A percentile compares a stretch with the other conserved stretches of the same genome.
Conservation (phyloP, 2,329 filamentous ascomycete genomes). For the Beauveria sp. region DNA sequence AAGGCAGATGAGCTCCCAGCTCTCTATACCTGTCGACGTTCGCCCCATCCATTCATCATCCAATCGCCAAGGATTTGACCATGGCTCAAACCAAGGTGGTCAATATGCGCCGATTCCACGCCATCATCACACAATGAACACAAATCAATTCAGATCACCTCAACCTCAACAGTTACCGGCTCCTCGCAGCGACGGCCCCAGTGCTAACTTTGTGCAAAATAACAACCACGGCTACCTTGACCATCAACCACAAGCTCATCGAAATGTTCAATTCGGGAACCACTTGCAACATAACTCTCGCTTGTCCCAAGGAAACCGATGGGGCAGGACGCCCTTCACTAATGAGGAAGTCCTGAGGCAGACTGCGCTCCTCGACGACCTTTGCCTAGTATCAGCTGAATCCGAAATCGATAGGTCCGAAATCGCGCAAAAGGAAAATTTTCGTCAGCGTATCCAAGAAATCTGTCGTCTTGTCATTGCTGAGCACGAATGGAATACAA, state of each 20-base stretch:
- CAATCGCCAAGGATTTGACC: constrained; percentile 22
- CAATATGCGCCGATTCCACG: not conserved
- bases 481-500: constrained; percentile 38
- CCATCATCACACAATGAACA: not conserved
- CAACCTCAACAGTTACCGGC: not conserved
- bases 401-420: constrained; percentile 58
- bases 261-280: constrained; percentile 16
- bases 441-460: constrained; percentile 56
- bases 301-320: constrained; percentile 16
- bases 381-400: constrained; percentile 41
- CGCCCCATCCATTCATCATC: constrained; percentile 25
- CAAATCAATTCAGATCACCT: not conserved
- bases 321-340: constrained; percentile 22
- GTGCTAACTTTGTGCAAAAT: not conserved
- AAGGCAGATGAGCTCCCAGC: constrained; percentile 53
- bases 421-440: constrained; percentile 61
- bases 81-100: constrained; percentile 16
- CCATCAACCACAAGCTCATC: not conserved
- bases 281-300: constrained; percentile 13
- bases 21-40: constrained; percentile 48
- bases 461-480: constrained; percentile 55
- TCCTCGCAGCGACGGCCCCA: not conserved
- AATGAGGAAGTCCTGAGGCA: constrained; percentile 43
- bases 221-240: not conserved
- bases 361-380: constrained; percentile 37